Evolutionary conservation across 1,284 basidiomycete species (phyloP), one percentile per base, ranked within the genome.

Genomic region (Leccinum olivaceoglutinosum): DNA sequence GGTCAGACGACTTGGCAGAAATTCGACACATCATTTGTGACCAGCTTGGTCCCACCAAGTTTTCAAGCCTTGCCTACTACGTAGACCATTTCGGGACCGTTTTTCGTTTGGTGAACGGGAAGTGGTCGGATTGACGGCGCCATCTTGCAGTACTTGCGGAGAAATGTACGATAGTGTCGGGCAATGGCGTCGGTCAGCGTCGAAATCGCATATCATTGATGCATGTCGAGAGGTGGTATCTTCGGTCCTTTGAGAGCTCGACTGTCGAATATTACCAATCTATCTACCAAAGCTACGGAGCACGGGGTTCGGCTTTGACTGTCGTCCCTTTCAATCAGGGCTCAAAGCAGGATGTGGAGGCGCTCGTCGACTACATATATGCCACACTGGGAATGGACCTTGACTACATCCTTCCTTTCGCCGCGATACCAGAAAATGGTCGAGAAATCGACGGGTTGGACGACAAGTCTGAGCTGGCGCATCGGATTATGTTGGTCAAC

Each of bases 321-420:
- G 96, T 99, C 57, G 96, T 99, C 36, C 96, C 96, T 41, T 98
- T 98, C 87, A 99, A 99, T 75, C 96, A 97, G 77, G 95, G 91
- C 59, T 98, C 96, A 12, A 96, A 93, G 79, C 96, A 98, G 77
- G 97, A 99, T 71, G 93, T 96, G 51, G 96, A 99, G 25, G 96
- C 97, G 25, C 25, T 29, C 4, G 25, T 29, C 4, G 25, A 29
- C 25, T 99, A 99, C 78, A 96, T 99, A 77, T 99, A 98, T 80
- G 87, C 91, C 55, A 95, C 89, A 54, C 87, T 98, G 63, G 90
- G 90, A 58, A 87, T 99, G 80, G 96, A 99, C 79, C 1, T 29
- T 7, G 96, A 99, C 79, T 98, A 98, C 79, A 93, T 99, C 71
- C 86, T 98, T 66, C 96, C 96, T 51, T 99, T 99, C 78, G 97